Base-by-base conservation (phyloP, 2,329 filamentous ascomycete genomes). In the Chaetomiaceae sp. region DNA sequence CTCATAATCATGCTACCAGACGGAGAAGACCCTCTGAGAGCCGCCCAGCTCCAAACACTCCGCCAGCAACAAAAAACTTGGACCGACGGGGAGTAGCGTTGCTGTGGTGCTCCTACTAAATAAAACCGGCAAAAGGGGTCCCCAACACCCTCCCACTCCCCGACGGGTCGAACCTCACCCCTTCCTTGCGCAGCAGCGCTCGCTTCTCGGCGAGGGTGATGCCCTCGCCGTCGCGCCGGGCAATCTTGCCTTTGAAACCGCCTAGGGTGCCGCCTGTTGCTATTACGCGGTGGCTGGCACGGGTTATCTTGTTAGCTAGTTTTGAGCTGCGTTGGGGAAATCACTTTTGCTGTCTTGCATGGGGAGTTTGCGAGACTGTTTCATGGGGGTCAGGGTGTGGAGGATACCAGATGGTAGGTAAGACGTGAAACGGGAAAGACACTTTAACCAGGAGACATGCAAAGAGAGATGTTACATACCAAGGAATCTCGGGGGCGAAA, bases 401-500 rank as follows among this genome's bases (percentile, higher is more conserved):
- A 40, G 36, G 23, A 1, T 20, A 14, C 15, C 14, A 11, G 3
- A 19, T 27, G 31, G 31, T 34, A 34, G 15, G 31, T 14, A 34
- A 12, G 15, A 6, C 6, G 31, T 5, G 6, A n/a, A 17, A 15
- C 8, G 17, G n/a, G 14, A n/a, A n/a, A 15, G 33, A 15, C n/a
- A 46, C 17, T 14, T 36, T 6, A 9, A 12, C 5, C 3, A 9
- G 27, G 27, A 12, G 27, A 11, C 8, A 12, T 4, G 17, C 2
- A 25, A 27, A 6, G 22, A 11, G 14, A 14, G 15, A 14, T 14
- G 8, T n/a, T 12, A 46, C 47, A 3, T 51, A 58, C 54, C 89
- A 95, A 1, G 89, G 90, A 4, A 92, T 86, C 31, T 82, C 78
- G 0, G 90, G 89, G 14, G 90, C 89, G 63, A 92, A 95, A 0